Base-by-base conservation (phyloP, 2,329 filamentous ascomycete species). In the Fusarium kyushuense region DNA sequence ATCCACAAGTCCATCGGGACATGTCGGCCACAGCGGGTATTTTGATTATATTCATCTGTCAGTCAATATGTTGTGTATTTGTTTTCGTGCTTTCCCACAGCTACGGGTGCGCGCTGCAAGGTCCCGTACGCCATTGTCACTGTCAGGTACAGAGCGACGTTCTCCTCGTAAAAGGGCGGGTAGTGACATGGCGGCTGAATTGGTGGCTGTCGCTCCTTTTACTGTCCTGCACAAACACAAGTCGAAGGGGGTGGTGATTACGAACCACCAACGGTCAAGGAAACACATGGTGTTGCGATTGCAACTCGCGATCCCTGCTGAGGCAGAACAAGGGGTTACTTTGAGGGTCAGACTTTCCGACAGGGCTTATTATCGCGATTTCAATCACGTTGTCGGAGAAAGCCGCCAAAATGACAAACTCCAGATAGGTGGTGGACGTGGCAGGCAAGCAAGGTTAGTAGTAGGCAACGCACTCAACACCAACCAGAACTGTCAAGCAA, bases 191-290 rank as follows among this genome's bases (percentile, higher is more conserved):
- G 51, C 54, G 57, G 57, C 53, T 63, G 62, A 52, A 38, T 29
- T 29, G 33, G 59, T 65, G 65, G 64, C 38, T 54, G 49, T 43
- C 48, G 38, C 58, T 63, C 43, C 47, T 42, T 30, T 54, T 35
- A 53, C 29, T 6, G n/a, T 14, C 23, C 16, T 21, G 21, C 7
- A 38, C 32, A 36, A 36, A 36, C 38, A 47, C 42, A 52, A 55
- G 48, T 21, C 62, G 66, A 70, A 70, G 66, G 62, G 54, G 67
- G 66, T 70, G 46, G 66, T 70, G 66, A 70, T 67, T 69, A 47
- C 23, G 40, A 51, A 67, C 52, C 48, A 53, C 48, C 23, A 43
- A 51, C 38, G 30, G 46, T 63, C 53, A 69, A 63, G 61, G 63
- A 58, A 58, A 38, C 42, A 14, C 21, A 32, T 69, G 62, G 65